Evolutionary conservation across 2,329 filamentous ascomycete genomes (phyloP).

Genomic region (Stachybotrys echinatus): DNA sequence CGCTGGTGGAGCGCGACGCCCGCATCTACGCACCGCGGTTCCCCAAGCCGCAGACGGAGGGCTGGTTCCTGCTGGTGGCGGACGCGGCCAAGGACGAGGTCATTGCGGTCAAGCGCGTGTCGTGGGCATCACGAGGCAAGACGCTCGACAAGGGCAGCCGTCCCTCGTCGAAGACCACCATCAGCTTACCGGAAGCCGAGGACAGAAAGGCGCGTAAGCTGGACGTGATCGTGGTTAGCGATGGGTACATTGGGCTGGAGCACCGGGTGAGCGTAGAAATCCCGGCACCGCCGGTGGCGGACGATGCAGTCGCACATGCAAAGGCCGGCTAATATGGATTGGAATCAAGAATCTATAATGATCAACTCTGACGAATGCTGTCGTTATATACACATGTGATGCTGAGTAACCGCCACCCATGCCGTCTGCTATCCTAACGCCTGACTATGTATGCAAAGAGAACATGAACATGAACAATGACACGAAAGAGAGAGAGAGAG

Average conservation of each 20-base stretch:
- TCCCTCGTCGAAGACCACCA: slow-evolving; percentile 47
- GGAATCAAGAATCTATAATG: no score
- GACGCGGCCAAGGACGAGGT: slow-evolving; percentile 67
- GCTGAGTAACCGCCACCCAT: no score
- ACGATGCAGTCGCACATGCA: slow-evolving; percentile 39
- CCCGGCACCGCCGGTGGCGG: slow-evolving; percentile 43
- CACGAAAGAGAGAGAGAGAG: no score
- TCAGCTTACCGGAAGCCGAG: slow-evolving; percentile 53
- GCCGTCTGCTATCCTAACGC: no score
- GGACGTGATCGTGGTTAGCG: slow-evolving; percentile 75
- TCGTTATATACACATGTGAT: no score
- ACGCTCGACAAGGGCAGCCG: slow-evolving; percentile 35
- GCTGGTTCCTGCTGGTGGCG: slow-evolving; percentile 80
- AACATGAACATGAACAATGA: no score
- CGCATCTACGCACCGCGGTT: slow-evolving; percentile 84
- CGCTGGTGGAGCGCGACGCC: slow-evolving; percentile 57
- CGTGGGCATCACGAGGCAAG: slow-evolving; percentile 50
- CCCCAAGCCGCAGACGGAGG: slow-evolving; percentile 91
- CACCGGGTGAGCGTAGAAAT: slow-evolving; percentile 46
- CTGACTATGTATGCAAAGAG: no score
- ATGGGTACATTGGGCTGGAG: slow-evolving; percentile 77
- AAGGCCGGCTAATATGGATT: slow-evolving; percentile 17
- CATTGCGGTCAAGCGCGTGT: slow-evolving; percentile 78
- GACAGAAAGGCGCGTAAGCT: slow-evolving; percentile 52
- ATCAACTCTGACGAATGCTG: no score